Evolutionary conservation across 768 basidiomycete species (phyloP), one percentile per base, ranked within the genome.

Genomic region (Trametes meyenii): DNA sequence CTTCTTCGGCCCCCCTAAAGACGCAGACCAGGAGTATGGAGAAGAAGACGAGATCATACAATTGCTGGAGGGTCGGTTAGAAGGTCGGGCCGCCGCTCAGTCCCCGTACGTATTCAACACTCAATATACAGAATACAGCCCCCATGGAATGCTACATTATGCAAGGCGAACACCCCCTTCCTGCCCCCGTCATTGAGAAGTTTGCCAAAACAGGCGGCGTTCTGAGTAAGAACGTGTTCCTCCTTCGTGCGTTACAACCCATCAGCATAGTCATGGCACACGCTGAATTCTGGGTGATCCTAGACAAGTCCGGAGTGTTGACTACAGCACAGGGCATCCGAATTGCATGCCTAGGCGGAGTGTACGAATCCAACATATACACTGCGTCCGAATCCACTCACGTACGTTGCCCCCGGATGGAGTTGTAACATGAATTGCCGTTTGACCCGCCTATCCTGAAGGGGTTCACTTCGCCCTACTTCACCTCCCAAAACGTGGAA

Each of bases 111-210:
- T 29, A 38, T 17, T 10, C 52, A n/a, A 7, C 36, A 46, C 62
- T 69, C 54, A 69, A 48, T 45, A 39, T 29, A 66, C 55, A 61
- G 17, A 40, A 38, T 60, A 43, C 61, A 96, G 93, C 87, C 29
- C 92, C 96, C 12, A 76, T 96, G 17, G 90, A 92, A 69, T 95
- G 93, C 67, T 98, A 96, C 76, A 86, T 97, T 60, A 95, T 94
- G 84, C 88, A 94, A 71, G 96, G 96, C 17, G 84, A 86, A 55
- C 77, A 86, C 65, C 85, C 89, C 1, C 73, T 98, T 14, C 94
- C 95, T 5, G 78, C 82, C 46, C 72, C 77, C 26, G 86, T 97
- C 17, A 83, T 92, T 60, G 85, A 88, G 64, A 89, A 86, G 71
- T 89, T 92, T 69, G 81, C 85, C 19, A 82, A 84, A 72, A 88